Base-by-base conservation (phyloP, 441 rosid genomes). In the Erodium trifolium region DNA sequence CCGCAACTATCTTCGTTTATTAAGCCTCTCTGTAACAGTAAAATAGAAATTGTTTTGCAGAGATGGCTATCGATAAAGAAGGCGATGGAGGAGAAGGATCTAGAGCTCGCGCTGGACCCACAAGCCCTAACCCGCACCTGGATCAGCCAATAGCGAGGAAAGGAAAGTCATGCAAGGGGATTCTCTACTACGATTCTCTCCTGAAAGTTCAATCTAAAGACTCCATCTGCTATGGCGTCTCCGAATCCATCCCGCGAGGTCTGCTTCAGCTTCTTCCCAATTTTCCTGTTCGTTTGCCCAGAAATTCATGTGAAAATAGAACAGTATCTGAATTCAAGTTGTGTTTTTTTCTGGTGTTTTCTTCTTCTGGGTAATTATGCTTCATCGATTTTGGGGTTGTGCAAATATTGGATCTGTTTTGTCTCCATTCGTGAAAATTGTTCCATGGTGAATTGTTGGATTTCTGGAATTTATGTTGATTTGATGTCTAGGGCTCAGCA, bases 141-240 rank as follows among this genome's bases (percentile, higher is more conserved):
- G 14, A 53, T 5, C 60, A 37, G 41, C 41, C 41, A 7, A 37
- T 4, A 37, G 41, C 60, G 19, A 53, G 60, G 34, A 77, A 70
- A 34, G 81, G 81, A 45, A 82, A 79, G 66, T 79, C 83, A 35
- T 82, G 85, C 79, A 82, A 77, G 59, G 85, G 85, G 12, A 77
- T 78, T 72, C 68, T 82, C n/a, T 82, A 79, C 68, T 79, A 77
- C 73, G 73, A 81, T 17, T 75, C 81, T 14, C 60, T 69, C 45
- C 76, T 68, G 65, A 82, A 78, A 70, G 70, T 79, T 66, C 76
- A 77, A 63, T 79, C 85, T 17, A 73, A 29, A 27, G 47, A 73
- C 66, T 83, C 85, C 6, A 74, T 77, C 65, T 82, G 85, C 67
- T 73, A 79, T 60, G 85, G 85, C 78, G n/a, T 79, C 70, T 78